Evolutionary conservation across 2,329 filamentous ascomycete species (phyloP).

Genomic region (Curvularia verruculosa): DNA sequence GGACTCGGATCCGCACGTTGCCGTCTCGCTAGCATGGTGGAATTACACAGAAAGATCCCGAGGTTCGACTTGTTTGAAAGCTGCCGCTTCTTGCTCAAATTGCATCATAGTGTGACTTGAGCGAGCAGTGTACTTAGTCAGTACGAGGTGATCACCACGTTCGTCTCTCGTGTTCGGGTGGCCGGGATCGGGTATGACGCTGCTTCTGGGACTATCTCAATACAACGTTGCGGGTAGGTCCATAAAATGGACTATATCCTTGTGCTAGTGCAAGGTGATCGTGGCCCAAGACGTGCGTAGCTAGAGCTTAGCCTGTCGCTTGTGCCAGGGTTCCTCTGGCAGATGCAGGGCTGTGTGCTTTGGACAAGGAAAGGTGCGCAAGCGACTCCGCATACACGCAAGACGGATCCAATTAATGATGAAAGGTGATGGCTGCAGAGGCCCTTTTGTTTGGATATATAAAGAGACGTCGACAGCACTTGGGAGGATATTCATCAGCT

Average conservation of each 20-base stretch:
- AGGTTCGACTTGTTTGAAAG: not conserved
- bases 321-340: not conserved
- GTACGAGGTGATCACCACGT: not conserved
- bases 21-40: not conserved
- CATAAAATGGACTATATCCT: not conserved
- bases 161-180: conserved; percentile 2
- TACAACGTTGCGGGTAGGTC: conserved; percentile 7
- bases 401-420: conserved; percentile 2
- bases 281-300: not conserved
- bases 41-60: not conserved
- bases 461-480: not conserved
- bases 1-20: not conserved
- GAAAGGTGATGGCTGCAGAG: conserved; percentile 2
- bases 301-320: conserved; percentile 3
- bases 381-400: conserved; percentile 6
- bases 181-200: conserved; percentile 1
- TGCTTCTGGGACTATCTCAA: conserved; percentile 1
- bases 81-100: not conserved
- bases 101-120: conserved; percentile 5
- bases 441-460: conserved; percentile 1
- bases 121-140: not conserved
- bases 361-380: conserved; percentile 1
- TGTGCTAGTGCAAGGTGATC: not conserved
- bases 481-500: not conserved
- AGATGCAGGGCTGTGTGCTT: not conserved